Evolutionary conservation across 1,284 basidiomycete genomes (phyloP).

Genomic region (Ceratobasidium sp.): DNA sequence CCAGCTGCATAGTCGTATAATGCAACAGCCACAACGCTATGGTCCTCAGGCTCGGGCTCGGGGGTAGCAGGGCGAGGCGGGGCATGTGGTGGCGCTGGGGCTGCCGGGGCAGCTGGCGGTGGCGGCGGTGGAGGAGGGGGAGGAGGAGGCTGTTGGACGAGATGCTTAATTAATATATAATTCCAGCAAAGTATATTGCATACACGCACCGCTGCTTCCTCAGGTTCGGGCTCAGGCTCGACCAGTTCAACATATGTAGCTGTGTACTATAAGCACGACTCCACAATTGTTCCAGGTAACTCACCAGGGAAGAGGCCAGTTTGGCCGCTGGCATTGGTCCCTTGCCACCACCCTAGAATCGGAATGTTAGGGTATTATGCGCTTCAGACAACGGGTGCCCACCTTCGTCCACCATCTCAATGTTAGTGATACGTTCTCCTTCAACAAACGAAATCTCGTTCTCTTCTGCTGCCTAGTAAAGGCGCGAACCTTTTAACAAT

Average conservation of each 20-base stretch:
- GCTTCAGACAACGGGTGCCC: slow-evolving; percentile 24
- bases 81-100: slow-evolving; percentile 58
- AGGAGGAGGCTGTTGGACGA: slow-evolving; percentile 56
- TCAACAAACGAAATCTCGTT: slow-evolving; percentile 86
- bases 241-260: slow-evolving; percentile 85
- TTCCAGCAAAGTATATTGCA: not conserved
- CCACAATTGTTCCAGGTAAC: not conserved
- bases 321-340: slow-evolving; percentile 73
- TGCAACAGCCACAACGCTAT: slow-evolving; percentile 75
- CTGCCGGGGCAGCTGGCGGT: slow-evolving; percentile 58
- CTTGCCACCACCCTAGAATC: slow-evolving; percentile 77
- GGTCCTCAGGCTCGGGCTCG: slow-evolving; percentile 55
- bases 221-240: slow-evolving; percentile 58
- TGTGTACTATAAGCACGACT: slow-evolving; percentile 50
- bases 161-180: slow-evolving; percentile 46
- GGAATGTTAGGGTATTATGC: slow-evolving; percentile 8
- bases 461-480: slow-evolving; percentile 76
- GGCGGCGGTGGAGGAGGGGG: slow-evolving; percentile 62
- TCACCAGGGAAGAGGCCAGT: slow-evolving; percentile 81
- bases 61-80: slow-evolving; percentile 55
- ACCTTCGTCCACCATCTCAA: slow-evolving; percentile 87
- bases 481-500: slow-evolving; percentile 6
- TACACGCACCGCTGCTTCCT: slow-evolving; percentile 47
- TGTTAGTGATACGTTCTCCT: slow-evolving; percentile 84
- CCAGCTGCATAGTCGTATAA: slow-evolving; percentile 85